Evolutionary conservation across 148 eudicot species (phyloP), one percentile per base, ranked within the genome.

Genomic region (Simmondsia chinensis): DNA sequence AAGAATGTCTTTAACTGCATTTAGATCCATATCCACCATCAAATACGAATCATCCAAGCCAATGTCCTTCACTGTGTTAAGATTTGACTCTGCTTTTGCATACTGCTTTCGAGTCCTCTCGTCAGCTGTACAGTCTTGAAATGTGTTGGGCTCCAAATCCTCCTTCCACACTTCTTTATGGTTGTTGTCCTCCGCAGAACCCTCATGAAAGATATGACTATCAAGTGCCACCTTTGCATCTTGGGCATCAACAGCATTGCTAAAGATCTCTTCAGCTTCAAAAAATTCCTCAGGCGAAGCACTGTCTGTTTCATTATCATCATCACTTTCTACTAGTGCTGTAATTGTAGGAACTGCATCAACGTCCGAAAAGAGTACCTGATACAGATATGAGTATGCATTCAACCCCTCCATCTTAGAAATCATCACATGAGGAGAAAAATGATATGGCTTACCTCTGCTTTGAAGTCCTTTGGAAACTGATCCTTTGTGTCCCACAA

Each of bases 201-300:
- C 61, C 17, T 50, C 77, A 43, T 57, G 56, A 66, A 50, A 36
- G 45, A 45, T 45, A 29, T n/a, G 52, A 41, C 64, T 8, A 33
- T 58, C 72, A 31, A 61, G 44, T 32, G 62, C 79, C 13, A 67
- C 75, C 54, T 58, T 80, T 21, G 47, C 70, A 32, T 76, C 83
- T 11, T 62, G 80, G 30, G 63, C 74, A 35, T 89, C 95, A 48
- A 64, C 42, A 33, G 31, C 73, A 72, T 56, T 78, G 64, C 86
- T 83, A 34, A 87, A 87, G 49, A 76, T 87, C 80, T 87, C 94
- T 65, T 87, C 89, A 6, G 73, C 96, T 64, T 87, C 96, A 67
- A 71, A 83, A 68, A 76, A 87, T 33, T 83, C 96, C 13, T 79
- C 88, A 4, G 78, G 94, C n/a, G 80, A 69, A 55, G 74, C 73